Evolutionary conservation across 2,329 filamentous ascomycete genomes (phyloP).

Genomic region (Colletotrichum cuscutae): DNA sequence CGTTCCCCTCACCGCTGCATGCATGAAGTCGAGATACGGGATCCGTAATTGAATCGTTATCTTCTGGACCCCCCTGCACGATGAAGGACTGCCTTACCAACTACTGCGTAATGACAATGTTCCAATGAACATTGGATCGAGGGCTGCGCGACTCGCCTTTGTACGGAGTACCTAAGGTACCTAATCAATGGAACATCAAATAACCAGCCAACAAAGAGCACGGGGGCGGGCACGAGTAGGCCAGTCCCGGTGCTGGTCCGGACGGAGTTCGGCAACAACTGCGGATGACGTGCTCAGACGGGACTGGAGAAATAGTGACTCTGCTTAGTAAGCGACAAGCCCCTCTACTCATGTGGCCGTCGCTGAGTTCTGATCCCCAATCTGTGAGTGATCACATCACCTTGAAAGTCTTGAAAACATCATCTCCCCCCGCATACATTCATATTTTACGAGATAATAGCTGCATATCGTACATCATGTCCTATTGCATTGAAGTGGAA

Average conservation of each 20-base stretch:
- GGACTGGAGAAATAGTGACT: not conserved
- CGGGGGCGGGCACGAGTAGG: too few relatives aligned
- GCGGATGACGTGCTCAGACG: not conserved
- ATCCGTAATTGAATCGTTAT: conserved; percentile 7
- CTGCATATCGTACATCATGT: not conserved
- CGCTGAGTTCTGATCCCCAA: not conserved
- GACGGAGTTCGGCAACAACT: not conserved
- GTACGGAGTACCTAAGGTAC: not conserved
- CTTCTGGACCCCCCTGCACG: not conserved
- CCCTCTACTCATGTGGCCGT: not conserved
- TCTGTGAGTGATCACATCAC: not conserved
- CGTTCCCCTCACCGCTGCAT: not conserved
- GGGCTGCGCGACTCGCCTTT: not conserved
- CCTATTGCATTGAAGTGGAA: not conserved
- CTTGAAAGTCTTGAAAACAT: not conserved
- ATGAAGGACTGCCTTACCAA: not conserved
- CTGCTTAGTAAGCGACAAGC: not conserved
- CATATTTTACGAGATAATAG: not conserved
- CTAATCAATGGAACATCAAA: not conserved
- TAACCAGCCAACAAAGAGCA: not conserved
- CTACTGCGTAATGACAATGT: not conserved
- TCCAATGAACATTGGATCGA: not conserved
- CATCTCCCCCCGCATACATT: not conserved
- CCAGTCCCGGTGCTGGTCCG: not conserved
- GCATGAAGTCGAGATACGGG: not conserved